These are phyloP conservation scores for Tolypocladium album DNA, from an alignment of 2,329 filamentous ascomycete species.

Conservation along the genomic window DNA sequence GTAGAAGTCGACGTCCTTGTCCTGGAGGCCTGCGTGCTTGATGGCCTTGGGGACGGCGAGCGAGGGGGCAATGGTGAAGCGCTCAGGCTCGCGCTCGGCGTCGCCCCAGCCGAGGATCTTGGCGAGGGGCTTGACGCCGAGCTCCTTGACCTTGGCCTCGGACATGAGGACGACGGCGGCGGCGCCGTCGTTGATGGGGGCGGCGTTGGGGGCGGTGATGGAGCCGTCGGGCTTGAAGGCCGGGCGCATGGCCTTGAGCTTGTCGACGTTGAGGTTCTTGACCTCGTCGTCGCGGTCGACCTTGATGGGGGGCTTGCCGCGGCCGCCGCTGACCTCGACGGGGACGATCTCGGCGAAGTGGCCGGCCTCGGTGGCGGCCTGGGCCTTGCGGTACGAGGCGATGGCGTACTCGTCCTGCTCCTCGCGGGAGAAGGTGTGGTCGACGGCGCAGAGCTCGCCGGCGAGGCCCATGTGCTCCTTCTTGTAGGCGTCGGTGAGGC, in stretches of 20 bases:
- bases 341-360: conserved; percentile 85
- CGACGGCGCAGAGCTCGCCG: conserved; percentile 81
- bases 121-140: conserved; percentile 81
- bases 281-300: conserved; percentile 88
- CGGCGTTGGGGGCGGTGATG: conserved; percentile 92
- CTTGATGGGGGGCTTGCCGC: conserved; percentile 76
- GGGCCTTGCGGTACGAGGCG: conserved; percentile 85
- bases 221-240: conserved; percentile 77
- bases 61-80: conserved; percentile 90
- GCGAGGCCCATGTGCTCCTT: conserved; percentile 95
- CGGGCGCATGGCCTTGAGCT: conserved; percentile 75
- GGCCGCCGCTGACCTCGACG: conserved; percentile 75
- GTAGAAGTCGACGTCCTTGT: conserved; percentile 76
- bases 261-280: conserved; percentile 82
- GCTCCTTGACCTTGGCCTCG: conserved; percentile 85
- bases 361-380: conserved; percentile 71
- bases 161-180: conserved; percentile 88
- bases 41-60: conserved; percentile 96
- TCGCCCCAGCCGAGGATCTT: conserved; percentile 98
- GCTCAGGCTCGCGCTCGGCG: conserved; percentile 79
- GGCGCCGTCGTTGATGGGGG: conserved; percentile 90
- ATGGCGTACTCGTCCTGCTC: conserved; percentile 95
- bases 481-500: conserved; percentile 88
- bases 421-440: conserved; percentile 72
- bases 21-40: conserved; percentile 78